Base-by-base conservation (phyloP, 768 basidiomycete genomes). In the Tylopilus balloui region DNA sequence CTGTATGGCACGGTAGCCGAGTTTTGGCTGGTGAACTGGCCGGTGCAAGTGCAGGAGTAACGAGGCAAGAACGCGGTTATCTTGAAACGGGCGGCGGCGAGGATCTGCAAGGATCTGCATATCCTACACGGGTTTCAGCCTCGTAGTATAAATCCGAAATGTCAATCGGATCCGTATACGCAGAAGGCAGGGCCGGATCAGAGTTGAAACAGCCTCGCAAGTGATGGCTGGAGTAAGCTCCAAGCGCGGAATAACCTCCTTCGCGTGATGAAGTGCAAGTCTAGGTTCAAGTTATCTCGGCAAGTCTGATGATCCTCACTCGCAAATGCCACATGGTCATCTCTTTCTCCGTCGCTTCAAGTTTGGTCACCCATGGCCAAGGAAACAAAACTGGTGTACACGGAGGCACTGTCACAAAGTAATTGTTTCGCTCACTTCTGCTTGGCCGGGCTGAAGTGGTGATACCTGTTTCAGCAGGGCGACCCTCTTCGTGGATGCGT, bases 391-490 rank as follows among this genome's bases (percentile, higher is more conserved):
- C n/a, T n/a, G 28, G 38, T 41, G 37, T 39, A 42, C 39, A 50
- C 47, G 50, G 52, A 47, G 41, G 54, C 40, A 54, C 31, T 35
- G 41, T 45, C 49, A 37, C 32, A 9, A 50, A 47, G 7, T 45
- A 36, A 44, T 32, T 35, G 38, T 45, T 55, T 52, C 45, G 20
- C 29, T 53, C 42, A 27, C 55, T 61, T 48, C 53, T 48, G 45
- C 54, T 34, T 48, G 49, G 41, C 23, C 41, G 46, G 59, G 48
- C 59, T 64, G 57, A 55, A 42, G 25, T 44, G 46, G n/a, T 56
- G 52, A 66, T 54, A 56, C 64, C 64, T 58, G 59, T 68, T 68
- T 67, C 62, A 65, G 53, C 38, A 29, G 23, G 48, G n/a, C n/a
- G n/a, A 41, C 50, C 59, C 59, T 50, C 64, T 51, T 56, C 48